phyloP scores from a whole-genome alignment of 2,329 filamentous ascomycete genomes.

The Aspergillus sp. region DNA sequence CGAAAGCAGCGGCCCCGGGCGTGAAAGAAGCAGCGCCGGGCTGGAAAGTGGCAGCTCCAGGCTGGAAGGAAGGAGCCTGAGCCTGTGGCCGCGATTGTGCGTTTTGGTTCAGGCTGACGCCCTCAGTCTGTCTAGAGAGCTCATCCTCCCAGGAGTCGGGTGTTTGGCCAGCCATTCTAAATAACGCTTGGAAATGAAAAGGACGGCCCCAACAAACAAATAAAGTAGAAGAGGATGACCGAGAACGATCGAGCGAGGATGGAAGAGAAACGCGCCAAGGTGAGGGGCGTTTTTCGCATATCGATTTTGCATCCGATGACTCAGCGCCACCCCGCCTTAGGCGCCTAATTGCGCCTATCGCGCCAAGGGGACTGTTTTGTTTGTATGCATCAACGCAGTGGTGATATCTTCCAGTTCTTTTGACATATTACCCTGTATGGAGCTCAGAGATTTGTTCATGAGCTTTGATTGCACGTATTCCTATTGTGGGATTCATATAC shows the following conservation, averaged over 20 bases:
- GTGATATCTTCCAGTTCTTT: too few relatives aligned
- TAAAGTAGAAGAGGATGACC: conserved; percentile 11
- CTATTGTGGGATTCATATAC: too few relatives aligned
- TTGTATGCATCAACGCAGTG: conserved; percentile 3
- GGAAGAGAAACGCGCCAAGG: conserved; percentile 4
- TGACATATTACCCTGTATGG: too few relatives aligned
- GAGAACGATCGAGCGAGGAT: conserved; percentile 5
- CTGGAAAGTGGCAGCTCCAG: conserved; percentile 59
- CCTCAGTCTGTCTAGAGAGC: conserved; percentile 71
- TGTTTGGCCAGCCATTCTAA: conserved; percentile 66
- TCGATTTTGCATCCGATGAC: conserved; percentile 26
- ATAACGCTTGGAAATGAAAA: conserved; percentile 13
- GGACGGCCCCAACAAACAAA: conserved; percentile 17
- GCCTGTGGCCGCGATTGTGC: conserved; percentile 45
- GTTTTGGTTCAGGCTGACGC: conserved; percentile 68
- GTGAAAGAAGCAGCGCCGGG: conserved; percentile 68
- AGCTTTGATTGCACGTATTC: too few relatives aligned
- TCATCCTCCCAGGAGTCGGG: conserved; percentile 96
- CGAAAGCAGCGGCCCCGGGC: conserved; percentile 66
- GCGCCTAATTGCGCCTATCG: conserved; percentile 5
- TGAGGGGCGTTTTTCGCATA: conserved; percentile 21
- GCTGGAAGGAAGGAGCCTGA: conserved; percentile 55
- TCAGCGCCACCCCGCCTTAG: conserved; percentile 15
- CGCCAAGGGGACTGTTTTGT: conserved; percentile 3
- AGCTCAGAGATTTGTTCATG: too few relatives aligned